Evolutionary conservation across 2,329 filamentous ascomycete genomes (phyloP), one percentile per base, ranked within the genome.

Genomic region (Fusarium sp.): DNA sequence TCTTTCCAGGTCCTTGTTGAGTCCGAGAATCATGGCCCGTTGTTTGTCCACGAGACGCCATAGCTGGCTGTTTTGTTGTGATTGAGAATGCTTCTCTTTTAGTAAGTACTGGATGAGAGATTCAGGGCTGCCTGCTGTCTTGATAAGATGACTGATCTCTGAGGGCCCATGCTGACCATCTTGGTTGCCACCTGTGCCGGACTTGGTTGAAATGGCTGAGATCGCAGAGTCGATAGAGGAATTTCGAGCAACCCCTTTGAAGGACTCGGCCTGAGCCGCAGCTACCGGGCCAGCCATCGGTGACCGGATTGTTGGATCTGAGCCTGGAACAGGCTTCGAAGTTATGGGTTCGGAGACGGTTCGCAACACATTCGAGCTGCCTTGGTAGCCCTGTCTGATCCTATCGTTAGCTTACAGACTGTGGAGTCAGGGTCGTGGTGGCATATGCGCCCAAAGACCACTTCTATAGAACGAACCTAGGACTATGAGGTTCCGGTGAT

Each of bases 31-130:
- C 89, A 99, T 94, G 17, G 93, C 89, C 65, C 95, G 87, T 79
- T 99, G 96, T 82, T 99, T 98, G 78, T 98, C 95, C 49, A 99
- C 94, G 46, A 99, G 82, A 50, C 94, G 90, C 96, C 96, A 99
- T 74, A 99, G 82, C 77, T 99, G 95, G 19, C 90, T 85, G 76
- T 98, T 98, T 76, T 98, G 96, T 71, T 93, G 91, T 7, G 92
- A 88, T 55, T 94, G 92, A 48, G 93, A 92, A 67, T 95, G 89
- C 78, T 97, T 98, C 76, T 99, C 96, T 76, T 92, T 96, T 67
- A 97, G 82, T 49, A 99, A 82, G 74, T 96, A 93, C 71, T 93
- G 88, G 62, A 99, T 93, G 7, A 96, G 91, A 7, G 92, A 92
- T 77, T 99, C 95, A 17, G 94, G 86, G 52, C 93, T 97, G 50